phyloP scores from a whole-genome alignment of 2,329 filamentous ascomycete species.

The Juglanconis juglandina region DNA sequence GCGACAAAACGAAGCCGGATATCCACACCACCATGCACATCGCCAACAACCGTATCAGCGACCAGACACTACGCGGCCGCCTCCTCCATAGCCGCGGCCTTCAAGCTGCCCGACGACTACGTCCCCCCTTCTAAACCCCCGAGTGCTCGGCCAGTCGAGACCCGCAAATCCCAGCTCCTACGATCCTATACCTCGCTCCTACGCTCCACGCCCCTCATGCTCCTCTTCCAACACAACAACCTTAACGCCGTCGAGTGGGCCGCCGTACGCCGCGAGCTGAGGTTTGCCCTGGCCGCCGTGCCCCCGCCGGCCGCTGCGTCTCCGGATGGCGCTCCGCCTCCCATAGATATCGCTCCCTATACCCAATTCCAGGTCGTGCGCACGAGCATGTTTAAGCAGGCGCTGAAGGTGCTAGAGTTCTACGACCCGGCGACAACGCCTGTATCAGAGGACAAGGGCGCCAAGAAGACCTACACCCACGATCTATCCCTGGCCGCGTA shows the following conservation, averaged over 20 bases:
- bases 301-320: constrained; percentile 26
- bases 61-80: constrained; percentile 26
- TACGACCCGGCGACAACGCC: constrained; percentile 49
- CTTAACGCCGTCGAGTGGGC: constrained; percentile 71
- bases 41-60: neutral
- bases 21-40: neutral
- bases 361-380: constrained; percentile 81
- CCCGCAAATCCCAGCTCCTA: constrained; percentile 83
- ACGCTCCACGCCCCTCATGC: constrained; percentile 77
- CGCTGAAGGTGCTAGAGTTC: constrained; percentile 82
- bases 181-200: constrained; percentile 85
- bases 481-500: constrained; percentile 55
- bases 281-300: constrained; percentile 42
- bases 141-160: constrained; percentile 80
- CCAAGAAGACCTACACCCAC: constrained; percentile 40
- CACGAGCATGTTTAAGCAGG: constrained; percentile 83
- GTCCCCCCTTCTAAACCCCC: constrained; percentile 74
- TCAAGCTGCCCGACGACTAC: constrained; percentile 44
- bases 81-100: constrained; percentile 10
- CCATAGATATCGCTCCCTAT: constrained; percentile 50
- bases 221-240: constrained; percentile 75
- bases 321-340: constrained; percentile 29
- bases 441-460: constrained; percentile 29
- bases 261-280: constrained; percentile 67
- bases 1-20: constrained; percentile 2